Base-by-base conservation (phyloP, 2,329 filamentous ascomycete species). In the Biscogniauxia mediterranea region DNA sequence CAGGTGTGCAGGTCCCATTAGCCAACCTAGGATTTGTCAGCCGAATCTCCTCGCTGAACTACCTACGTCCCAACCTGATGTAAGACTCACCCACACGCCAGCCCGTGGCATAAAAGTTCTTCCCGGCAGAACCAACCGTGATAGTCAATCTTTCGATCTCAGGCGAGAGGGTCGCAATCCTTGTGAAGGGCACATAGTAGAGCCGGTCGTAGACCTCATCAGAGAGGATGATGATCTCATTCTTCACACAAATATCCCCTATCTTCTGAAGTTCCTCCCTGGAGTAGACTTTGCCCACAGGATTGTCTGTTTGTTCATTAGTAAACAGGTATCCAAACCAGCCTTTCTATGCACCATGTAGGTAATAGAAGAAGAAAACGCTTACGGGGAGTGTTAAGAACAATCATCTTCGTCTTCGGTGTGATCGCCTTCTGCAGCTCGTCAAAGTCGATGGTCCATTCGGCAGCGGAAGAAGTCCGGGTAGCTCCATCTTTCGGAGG, bases 71-170 rank as follows among this genome's bases (percentile, higher is more conserved):
- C 25, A 11, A 46, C 7, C 28, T 7, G 49, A 9, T 46, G 25
- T 6, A n/a, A 32, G 17, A 72, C 80, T 19, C 69, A 80, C 81
- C 86, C 4, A 98, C 93, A 61, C 95, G 89, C 95, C 95, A 99
- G 54, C 95, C 95, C 0, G 95, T 99, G 60, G 92, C 92, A 73
- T 98, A 98, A 78, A 99, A 99, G 81, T 95, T 96, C 84, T 99
- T 99, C 70, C 95, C 95, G 1, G 93, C 95, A 0, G 93, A 97
- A 20, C 95, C 95, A 28, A 99, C 95, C 0, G 95, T 98, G 55
- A 99, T 78, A 4, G 95, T 98, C 67, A 96, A 83, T 61, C 86
- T 86, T 69, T 93, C 93, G 56, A 98, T 87, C 75, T 97, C 93
- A 0, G 93, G 93, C 0, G 92, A 96, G 19, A 99, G 81, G 0